Evolutionary conservation across 2,329 filamentous ascomycete species (phyloP).

Genomic region (Teratosphaeria epicoccoides): DNA sequence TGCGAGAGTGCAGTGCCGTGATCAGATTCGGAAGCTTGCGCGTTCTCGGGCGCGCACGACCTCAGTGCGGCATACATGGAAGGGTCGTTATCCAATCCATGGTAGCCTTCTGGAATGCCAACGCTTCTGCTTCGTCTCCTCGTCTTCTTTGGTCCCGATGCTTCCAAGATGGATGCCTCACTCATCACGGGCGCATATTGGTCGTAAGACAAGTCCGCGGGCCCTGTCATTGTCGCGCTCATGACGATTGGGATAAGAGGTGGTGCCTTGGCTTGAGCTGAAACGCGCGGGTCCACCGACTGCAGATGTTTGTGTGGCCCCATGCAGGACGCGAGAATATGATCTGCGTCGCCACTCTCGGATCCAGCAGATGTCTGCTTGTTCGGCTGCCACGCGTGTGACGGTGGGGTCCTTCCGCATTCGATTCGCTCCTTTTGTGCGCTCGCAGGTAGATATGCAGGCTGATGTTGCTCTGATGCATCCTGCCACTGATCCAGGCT

Average conservation of each 20-base stretch:
- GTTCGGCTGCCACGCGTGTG: conserved; percentile 1
- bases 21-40: conserved; percentile 6
- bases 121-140: background rate
- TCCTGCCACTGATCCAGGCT: conserved; percentile 32
- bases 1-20: conserved; percentile 4
- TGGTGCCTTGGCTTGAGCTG: conserved; percentile 8
- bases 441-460: background rate
- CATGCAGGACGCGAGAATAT: conserved; percentile 12
- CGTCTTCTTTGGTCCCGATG: background rate
- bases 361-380: background rate
- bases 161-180: conserved; percentile 6
- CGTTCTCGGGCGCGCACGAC: background rate
- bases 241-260: background rate
- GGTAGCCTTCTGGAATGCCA: background rate
- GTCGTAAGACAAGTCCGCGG: conserved; percentile 3
- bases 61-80: background rate
- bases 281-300: conserved; percentile 4
- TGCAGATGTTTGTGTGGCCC: conserved; percentile 7
- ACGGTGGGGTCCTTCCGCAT: background rate
- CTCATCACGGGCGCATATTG: background rate
- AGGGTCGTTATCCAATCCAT: background rate
- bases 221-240: conserved; percentile 3
- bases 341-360: conserved; percentile 6
- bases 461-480: conserved; percentile 8
- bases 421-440: background rate